Percentiles rank a stretch among this genome's conserved stretches.
Conservation (phyloP, 2,329 filamentous ascomycete species). For the Beauveria pseudobassiana region DNA sequence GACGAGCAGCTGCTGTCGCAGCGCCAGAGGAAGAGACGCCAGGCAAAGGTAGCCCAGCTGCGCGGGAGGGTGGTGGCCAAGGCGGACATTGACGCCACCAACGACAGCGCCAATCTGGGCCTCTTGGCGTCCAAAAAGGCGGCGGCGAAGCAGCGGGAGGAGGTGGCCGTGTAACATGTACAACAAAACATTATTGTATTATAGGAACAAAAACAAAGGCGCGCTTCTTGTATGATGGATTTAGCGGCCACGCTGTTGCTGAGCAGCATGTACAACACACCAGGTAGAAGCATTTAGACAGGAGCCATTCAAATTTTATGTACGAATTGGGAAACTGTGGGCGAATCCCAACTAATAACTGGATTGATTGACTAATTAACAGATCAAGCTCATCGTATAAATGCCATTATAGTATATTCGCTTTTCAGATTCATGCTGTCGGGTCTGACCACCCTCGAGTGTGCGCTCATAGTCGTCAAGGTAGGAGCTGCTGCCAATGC, state of each 20-base stretch:
- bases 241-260: neutral
- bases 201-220: neutral
- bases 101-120: neutral
- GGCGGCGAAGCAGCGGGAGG: neutral
- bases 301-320: neutral
- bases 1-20: constrained; percentile 24
- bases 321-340: no score
- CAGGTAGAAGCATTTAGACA: neutral
- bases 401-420: neutral
- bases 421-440: neutral
- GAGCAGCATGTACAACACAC: neutral
- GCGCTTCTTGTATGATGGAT: neutral
- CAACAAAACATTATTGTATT: neutral
- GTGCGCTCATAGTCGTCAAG: neutral
- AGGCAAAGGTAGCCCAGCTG: constrained; percentile 13
- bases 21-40: constrained; percentile 18
- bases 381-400: neutral
- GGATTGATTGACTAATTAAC: no score
- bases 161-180: neutral
- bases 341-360: no score
- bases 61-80: neutral
- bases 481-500: neutral
- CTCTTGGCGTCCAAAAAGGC: neutral
- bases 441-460: neutral
- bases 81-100: neutral